Evolutionary conservation across 768 basidiomycete genomes (phyloP).

Genomic region (Pulveroboletus sp.): DNA sequence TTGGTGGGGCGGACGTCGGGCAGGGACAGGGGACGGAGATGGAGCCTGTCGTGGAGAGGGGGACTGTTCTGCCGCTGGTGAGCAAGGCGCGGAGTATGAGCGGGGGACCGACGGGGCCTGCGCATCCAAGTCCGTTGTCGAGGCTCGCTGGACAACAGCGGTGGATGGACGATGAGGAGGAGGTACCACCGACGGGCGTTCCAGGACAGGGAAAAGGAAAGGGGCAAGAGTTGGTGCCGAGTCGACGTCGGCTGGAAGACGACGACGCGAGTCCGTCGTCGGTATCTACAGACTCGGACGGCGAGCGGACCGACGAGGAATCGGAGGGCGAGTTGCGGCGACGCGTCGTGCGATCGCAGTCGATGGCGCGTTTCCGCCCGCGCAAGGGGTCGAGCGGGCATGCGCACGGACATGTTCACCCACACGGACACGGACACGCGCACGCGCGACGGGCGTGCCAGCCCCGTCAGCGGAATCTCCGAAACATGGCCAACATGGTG

Average conservation of each 20-base stretch:
- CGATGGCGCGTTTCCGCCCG: constrained; percentile 29
- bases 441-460: constrained; percentile 8
- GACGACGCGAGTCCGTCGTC: constrained; percentile 54
- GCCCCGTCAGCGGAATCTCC: constrained; percentile 9
- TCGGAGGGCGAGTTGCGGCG: constrained; percentile 10
- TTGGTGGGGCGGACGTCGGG: constrained; percentile 15
- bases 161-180: constrained; percentile 53
- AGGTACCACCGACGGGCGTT: background rate
- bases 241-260: constrained; percentile 39
- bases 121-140: constrained; percentile 67
- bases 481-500: constrained; percentile 7
- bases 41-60: constrained; percentile 30
- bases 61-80: constrained; percentile 11
- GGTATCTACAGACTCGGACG: constrained; percentile 64
- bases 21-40: constrained; percentile 31
- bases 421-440: too few species aligned
- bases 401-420: too few species aligned
- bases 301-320: constrained; percentile 38
- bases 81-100: constrained; percentile 38
- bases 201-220: too few species aligned
- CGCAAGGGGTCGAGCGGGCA: constrained; percentile 32
- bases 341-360: constrained; percentile 13
- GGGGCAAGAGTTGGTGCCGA: constrained; percentile 9
- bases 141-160: constrained; percentile 48
- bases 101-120: constrained; percentile 22